Base-by-base conservation (phyloP, 345 rosid species). In the Geranium rotundifolium region DNA sequence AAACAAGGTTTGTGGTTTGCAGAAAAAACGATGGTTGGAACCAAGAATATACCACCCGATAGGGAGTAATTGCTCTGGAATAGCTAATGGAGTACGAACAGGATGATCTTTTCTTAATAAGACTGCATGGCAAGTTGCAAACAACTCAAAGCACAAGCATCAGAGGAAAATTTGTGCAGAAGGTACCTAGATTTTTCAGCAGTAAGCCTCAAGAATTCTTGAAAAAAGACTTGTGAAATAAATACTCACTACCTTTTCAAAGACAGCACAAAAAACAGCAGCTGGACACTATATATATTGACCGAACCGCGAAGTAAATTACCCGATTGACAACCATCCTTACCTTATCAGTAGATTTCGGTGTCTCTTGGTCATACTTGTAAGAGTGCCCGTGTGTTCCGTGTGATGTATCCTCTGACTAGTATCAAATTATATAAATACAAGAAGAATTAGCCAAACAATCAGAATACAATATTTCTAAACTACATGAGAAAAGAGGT, bases 321-420 rank as follows among this genome's bases (percentile, higher is more conserved):
- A 46, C 16, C 16, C 12, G 15, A 46, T 14, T 46, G 52, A 12
- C 52, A 46, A 46, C 3, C 52, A 46, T 9, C 12, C 52, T 55
- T 65, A 76, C 96, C 87, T 84, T 89, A 54, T 84, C 96, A 65
- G 52, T 39, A 70, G 88, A 84, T 72, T 84, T 86, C 54, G 75
- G 76, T 70, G 85, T 88, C 69, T 86, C 96, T 81, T 82, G 92
- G 34, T 86, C 90, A 69, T 81, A 81, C 70, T 77, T 82, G 82
- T 63, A 75, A 55, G 84, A 69, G 67, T 75, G 73, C 61, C 73
- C 86, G 12, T 71, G 75, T 49, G 80, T 68, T 34, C 77, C 90
- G 6, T 74, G 84, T 19, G 85, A 89, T 75, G 82, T 80, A 62
- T 86, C 86, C 68, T 84, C 92, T 1, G 90, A 88, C 96, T 88